A percentile compares a stretch with the other conserved stretches of the same genome.
Conservation (phyloP, 129 eudicot species). For the Flaveria bidentis region DNA sequence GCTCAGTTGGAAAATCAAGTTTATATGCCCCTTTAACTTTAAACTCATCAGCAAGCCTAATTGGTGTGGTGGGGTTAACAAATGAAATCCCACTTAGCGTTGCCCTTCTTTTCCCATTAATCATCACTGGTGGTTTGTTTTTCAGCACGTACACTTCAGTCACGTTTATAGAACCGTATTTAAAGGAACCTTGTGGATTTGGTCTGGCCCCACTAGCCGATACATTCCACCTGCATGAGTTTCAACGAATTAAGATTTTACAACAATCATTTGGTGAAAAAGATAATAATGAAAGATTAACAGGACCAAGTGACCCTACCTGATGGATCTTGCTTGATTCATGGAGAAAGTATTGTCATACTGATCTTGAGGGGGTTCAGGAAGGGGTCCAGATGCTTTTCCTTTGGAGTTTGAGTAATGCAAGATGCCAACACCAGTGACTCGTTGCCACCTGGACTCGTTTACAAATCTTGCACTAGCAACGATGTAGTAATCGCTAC, state of each 20-base stretch:
- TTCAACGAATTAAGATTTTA: conserved; percentile 2
- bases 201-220: conserved; percentile 71
- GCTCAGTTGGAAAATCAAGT: conserved; percentile 47
- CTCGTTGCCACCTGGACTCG: conserved; percentile 42
- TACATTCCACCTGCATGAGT: conserved; percentile 43
- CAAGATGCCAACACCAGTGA: conserved; percentile 45
- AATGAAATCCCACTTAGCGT: conserved; percentile 56
- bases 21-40: conserved; percentile 47
- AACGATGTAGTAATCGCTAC: conserved; percentile 50
- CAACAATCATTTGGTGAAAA: neutral
- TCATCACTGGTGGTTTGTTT: conserved; percentile 45
- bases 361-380: conserved; percentile 48
- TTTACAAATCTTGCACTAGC: conserved; percentile 57
- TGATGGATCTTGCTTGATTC: conserved; percentile 78
- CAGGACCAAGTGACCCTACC: conserved; percentile 39
- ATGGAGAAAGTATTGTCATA: conserved; percentile 37
- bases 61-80: conserved; percentile 54
- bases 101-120: conserved; percentile 48
- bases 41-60: conserved; percentile 52
- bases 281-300: neutral
- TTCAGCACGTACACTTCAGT: conserved; percentile 47
- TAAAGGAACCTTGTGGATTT: conserved; percentile 64
- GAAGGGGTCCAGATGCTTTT: conserved; percentile 54
- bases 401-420: conserved; percentile 53
- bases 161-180: conserved; percentile 54